Base-by-base conservation (phyloP, 2,329 filamentous ascomycete species). In the Monosporascus sp. region DNA sequence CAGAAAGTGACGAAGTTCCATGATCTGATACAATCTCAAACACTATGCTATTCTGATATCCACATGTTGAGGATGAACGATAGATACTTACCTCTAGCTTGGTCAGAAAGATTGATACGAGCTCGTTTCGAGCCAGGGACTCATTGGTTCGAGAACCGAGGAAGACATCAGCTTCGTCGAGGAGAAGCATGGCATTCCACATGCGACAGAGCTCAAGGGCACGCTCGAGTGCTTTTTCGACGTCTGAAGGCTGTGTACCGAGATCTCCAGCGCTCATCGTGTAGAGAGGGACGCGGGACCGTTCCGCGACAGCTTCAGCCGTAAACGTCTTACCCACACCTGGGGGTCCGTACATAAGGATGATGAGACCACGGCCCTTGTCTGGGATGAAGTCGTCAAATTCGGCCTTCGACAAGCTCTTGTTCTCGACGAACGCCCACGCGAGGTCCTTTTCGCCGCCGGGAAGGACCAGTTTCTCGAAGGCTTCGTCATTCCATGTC, bases 131-230 rank as follows among this genome's bases (percentile, higher is more conserved):
- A 1, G 60, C 60, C 11, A 76, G 54, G n/a, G 69, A 65, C 2
- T 68, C 58, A 7, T 60, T 56, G 0, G 63, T 68, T 5, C 72
- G 61, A 14, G 65, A 62, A 8, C 65, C 64, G 7, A 78, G 65
- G 55, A 76, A 77, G 1, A 77, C 69, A 44, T 76, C 74, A 0
- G 70, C 70, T 51, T 76, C 74, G 46, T 76, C 73, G 1, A 76
- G 60, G 0, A 78, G 65, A 2, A 78, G 64, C 57, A 78, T 70
- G 2, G 70, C 72, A 49, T 72, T 68, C 74, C 74, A 77, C 37
- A 74, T 59, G 8, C 59, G 50, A 47, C 74, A 69, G 3, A 74
- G 68, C 8, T 63, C 63, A 1, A 72, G 61, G 0, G 72, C 68
- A 18, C 66, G 66, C 4, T 66, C 63, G 0, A 72, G 64, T 2